Evolutionary conservation across 345 rosid species (phyloP), one percentile per base, ranked within the genome.

Genomic region (Streptanthus diversifolius): DNA sequence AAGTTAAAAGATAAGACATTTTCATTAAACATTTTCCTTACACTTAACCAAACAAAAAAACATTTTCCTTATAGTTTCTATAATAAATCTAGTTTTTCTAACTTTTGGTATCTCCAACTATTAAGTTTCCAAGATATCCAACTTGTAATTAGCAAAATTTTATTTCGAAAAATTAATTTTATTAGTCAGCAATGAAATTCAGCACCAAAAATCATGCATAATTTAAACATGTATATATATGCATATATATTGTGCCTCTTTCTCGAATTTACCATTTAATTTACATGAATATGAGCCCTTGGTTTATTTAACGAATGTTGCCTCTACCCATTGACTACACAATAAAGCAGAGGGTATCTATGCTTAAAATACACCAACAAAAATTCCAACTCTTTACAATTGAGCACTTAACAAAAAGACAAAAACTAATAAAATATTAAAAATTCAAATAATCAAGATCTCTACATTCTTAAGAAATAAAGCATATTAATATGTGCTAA

Each of bases 261-360:
- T 21, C 44, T 30, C 27, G 33, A n/a, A 32, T 43, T 29, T 12
- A 9, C 25, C 49, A 33, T 44, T 15, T 44, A 53, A 1, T 19
- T 21, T 33, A 40, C 1, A 45, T 35, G 36, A 58, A 45, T 40
- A 37, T 48, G 41, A 71, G 11, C 61, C 51, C 33, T 51, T 61
- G 68, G 17, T 51, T 71, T 49, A 19, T 22, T 49, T 22, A 49
- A 39, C 35, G 68, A 61, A 49, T 71, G 62, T 62, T 71, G 76
- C 44, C 61, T 62, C 62, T 41, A 62, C 54, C 68, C 24, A 71
- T 53, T 61, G 33, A 39, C 53, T 30, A 71, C 12, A 18, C 61
- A 37, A 48, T 48, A 71, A 71, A 71, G 68, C 51, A 49, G 37
- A 61, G 53, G 53, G 70, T 72, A 72, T 32, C 17, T 41, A 72